phyloP scores from a whole-genome alignment of 2,329 filamentous ascomycete species.

The Chaetothyriales sp. region DNA sequence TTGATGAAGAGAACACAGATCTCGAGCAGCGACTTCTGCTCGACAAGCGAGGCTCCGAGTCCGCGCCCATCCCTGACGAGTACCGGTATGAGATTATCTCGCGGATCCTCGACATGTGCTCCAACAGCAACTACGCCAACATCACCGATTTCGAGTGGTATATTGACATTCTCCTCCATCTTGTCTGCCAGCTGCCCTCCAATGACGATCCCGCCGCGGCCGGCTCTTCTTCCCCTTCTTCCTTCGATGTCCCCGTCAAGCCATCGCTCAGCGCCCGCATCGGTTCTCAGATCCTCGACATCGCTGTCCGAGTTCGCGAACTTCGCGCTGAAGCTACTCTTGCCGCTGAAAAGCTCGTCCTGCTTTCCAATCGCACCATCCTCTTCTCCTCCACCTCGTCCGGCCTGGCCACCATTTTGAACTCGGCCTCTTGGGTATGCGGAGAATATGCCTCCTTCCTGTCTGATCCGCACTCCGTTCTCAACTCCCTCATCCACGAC shows the following conservation, averaged over 20 bases:
- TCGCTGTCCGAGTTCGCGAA: slow-evolving; percentile 79
- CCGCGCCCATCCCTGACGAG: slow-evolving; percentile 60
- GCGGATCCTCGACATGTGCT: slow-evolving; percentile 77
- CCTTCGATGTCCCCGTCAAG: background rate
- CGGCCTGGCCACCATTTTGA: slow-evolving; percentile 49
- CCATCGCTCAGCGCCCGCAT: slow-evolving; percentile 35
- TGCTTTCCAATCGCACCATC: slow-evolving; percentile 41
- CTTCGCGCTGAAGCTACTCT: slow-evolving; percentile 66
- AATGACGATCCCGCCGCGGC: slow-evolving; percentile 5
- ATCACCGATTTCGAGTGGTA: slow-evolving; percentile 95
- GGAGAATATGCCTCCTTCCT: slow-evolving; percentile 75
- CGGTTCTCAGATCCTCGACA: slow-evolving; percentile 72
- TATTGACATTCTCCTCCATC: slow-evolving; percentile 71
- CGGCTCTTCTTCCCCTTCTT: background rate
- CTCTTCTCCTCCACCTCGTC: slow-evolving; percentile 39
- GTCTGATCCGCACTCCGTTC: slow-evolving; percentile 51
- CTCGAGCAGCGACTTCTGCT: slow-evolving; percentile 40
- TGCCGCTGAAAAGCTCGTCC: slow-evolving; percentile 62
- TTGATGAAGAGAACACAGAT: slow-evolving; percentile 31
- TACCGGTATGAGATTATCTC: slow-evolving; percentile 72
- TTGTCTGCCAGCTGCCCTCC: slow-evolving; percentile 30
- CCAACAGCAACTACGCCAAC: slow-evolving; percentile 71
- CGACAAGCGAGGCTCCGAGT: slow-evolving; percentile 35
- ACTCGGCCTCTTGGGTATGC: slow-evolving; percentile 66
- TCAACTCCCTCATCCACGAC: slow-evolving; percentile 59